Conservation (phyloP, 306 rosid species). For the Acacia melanoxylon region DNA sequence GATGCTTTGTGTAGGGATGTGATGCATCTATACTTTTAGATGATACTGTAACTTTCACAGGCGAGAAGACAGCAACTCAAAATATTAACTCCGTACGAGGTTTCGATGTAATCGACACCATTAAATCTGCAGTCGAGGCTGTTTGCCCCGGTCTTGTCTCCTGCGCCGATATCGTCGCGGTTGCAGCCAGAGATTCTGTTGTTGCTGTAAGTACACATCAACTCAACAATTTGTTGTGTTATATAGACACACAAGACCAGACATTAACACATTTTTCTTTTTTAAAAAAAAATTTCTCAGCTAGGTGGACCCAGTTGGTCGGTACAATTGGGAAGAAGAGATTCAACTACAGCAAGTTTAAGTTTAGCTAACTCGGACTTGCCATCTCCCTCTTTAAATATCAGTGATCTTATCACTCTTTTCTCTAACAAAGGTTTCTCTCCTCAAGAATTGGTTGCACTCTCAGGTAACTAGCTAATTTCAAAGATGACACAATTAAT, state of each 20-base stretch:
- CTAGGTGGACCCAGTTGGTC: constrained; percentile 58
- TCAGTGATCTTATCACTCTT: constrained; percentile 41
- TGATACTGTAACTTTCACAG: constrained; percentile 57
- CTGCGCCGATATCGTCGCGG: constrained; percentile 50
- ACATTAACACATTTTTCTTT: neutral
- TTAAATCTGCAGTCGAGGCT: constrained; percentile 51
- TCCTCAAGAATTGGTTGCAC: constrained; percentile 65
- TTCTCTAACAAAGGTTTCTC: constrained; percentile 63
- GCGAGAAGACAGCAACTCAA: constrained; percentile 58
- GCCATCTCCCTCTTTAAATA: constrained; percentile 44
- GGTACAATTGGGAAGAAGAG: constrained; percentile 69
- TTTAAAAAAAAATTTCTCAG: constrained; percentile 24
- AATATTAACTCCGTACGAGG: constrained; percentile 58
- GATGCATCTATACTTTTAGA: constrained; percentile 70
- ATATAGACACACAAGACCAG: neutral
- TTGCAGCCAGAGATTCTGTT: too few species aligned
- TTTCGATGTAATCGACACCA: constrained; percentile 53
- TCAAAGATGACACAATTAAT: too few species aligned
- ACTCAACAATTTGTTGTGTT: too few species aligned
- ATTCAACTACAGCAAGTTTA: constrained; percentile 66
- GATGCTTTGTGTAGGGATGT: constrained; percentile 52
- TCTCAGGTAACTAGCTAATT: constrained; percentile 52
- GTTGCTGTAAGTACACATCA: neutral
- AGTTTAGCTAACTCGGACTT: constrained; percentile 50
- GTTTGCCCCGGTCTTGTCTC: constrained; percentile 56